Conservation (phyloP, 805 yeast genomes). For the Pichia paraexigua region DNA sequence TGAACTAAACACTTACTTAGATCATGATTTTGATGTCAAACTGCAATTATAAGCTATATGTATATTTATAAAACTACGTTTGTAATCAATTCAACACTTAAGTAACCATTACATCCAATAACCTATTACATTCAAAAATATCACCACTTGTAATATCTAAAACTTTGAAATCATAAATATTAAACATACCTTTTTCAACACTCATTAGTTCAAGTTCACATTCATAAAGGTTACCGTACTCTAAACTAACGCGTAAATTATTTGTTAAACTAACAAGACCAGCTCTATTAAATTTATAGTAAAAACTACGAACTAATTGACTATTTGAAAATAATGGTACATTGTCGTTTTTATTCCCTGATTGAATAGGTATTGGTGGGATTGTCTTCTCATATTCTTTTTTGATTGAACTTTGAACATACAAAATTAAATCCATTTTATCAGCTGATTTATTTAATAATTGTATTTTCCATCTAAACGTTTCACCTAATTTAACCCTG, state of each 20-base stretch:
- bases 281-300: constrained; percentile 33
- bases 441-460: constrained; percentile 52
- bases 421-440: constrained; percentile 45
- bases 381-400: constrained; percentile 30
- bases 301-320: constrained; percentile 22
- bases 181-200: constrained; percentile 54
- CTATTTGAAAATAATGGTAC: constrained; percentile 24
- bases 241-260: constrained; percentile 54
- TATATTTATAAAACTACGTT: not conserved
- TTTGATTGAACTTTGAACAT: constrained; percentile 31
- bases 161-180: constrained; percentile 56
- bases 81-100: constrained; percentile 4
- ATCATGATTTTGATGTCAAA: constrained; percentile 9
- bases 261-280: constrained; percentile 61
- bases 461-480: constrained; percentile 55
- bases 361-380: constrained; percentile 29
- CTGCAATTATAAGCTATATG: not conserved
- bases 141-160: constrained; percentile 61
- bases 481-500: constrained; percentile 50
- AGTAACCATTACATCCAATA: constrained; percentile 59
- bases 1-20: constrained; percentile 16
- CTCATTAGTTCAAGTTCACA: constrained; percentile 55
- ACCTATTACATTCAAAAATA: constrained; percentile 58
- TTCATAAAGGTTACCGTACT: constrained; percentile 56
- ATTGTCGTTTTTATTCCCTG: constrained; percentile 17